Conservation (phyloP, 2,329 filamentous ascomycete genomes). For the Plectosphaerella cucumerina region DNA sequence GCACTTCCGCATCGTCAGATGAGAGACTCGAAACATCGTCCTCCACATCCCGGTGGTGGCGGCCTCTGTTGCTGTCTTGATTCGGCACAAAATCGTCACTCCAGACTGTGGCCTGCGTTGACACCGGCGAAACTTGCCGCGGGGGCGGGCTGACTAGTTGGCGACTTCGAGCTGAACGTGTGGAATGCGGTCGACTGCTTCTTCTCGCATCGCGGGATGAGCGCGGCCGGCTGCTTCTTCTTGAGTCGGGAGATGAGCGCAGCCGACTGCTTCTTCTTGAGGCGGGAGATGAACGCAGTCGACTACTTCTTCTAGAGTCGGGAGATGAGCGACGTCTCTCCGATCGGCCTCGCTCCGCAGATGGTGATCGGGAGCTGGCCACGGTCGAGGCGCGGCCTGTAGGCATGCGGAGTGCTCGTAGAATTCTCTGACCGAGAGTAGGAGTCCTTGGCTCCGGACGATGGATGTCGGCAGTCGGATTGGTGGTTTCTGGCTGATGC, state of each 20-base stretch:
- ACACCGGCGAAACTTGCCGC: neutral
- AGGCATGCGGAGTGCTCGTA: neutral
- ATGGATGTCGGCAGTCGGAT: neutral
- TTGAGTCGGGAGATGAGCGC: neutral
- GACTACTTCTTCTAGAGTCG: neutral
- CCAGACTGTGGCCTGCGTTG: neutral
- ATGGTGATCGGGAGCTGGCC: neutral
- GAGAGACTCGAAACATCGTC: neutral
- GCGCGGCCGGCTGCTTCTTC: neutral
- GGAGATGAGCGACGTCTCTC: neutral
- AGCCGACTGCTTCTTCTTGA: neutral
- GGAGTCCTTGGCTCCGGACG: neutral
- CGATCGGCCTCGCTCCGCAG: too few species aligned
- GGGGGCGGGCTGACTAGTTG: neutral
- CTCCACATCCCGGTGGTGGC: neutral
- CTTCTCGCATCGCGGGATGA: neutral
- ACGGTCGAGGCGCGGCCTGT: neutral
- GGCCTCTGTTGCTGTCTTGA: neutral
- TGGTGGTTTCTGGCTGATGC: too few species aligned
- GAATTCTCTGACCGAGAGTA: neutral
- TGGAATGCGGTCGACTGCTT: neutral
- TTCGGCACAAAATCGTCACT: neutral
- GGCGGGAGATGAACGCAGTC: neutral
- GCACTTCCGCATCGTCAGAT: neutral
- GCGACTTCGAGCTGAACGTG: neutral